phyloP scores from a whole-genome alignment of 176 grass and related monocot species.

The Aegilops bicornis region DNA sequence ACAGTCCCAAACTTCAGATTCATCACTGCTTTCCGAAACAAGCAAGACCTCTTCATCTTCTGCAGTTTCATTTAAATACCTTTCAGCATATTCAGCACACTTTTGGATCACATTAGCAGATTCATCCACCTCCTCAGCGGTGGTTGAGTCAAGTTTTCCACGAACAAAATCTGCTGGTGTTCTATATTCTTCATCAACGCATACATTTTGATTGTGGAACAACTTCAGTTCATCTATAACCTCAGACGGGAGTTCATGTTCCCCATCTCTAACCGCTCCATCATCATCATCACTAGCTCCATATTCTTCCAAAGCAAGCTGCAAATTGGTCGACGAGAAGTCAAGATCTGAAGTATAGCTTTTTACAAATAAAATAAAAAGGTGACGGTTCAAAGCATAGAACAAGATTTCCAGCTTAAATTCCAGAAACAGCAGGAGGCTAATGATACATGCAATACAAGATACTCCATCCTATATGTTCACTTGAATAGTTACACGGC shows the following conservation, averaged over 20 bases:
- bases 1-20: conserved; percentile 87
- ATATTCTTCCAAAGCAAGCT: conserved; percentile 78
- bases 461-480: neutral
- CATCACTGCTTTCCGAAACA: conserved; percentile 87
- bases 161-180: conserved; percentile 53
- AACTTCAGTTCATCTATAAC: conserved; percentile 60
- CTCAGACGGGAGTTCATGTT: conserved; percentile 46
- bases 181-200: conserved; percentile 49
- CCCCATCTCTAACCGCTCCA: conserved; percentile 24
- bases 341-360: neutral
- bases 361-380: neutral
- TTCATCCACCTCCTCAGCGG: conserved; percentile 47
- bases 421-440: neutral
- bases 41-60: conserved; percentile 48
- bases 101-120: conserved; percentile 71
- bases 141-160: conserved; percentile 41
- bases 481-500: neutral
- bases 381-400: neutral
- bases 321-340: neutral
- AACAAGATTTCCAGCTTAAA: neutral
- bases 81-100: conserved; percentile 79
- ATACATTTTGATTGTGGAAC: conserved; percentile 53
- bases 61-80: conserved; percentile 57
- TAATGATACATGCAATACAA: neutral
- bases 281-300: conserved; percentile 58